Conservation (phyloP, 176 grass and related monocot genomes). For the Guadua angustifolia region DNA sequence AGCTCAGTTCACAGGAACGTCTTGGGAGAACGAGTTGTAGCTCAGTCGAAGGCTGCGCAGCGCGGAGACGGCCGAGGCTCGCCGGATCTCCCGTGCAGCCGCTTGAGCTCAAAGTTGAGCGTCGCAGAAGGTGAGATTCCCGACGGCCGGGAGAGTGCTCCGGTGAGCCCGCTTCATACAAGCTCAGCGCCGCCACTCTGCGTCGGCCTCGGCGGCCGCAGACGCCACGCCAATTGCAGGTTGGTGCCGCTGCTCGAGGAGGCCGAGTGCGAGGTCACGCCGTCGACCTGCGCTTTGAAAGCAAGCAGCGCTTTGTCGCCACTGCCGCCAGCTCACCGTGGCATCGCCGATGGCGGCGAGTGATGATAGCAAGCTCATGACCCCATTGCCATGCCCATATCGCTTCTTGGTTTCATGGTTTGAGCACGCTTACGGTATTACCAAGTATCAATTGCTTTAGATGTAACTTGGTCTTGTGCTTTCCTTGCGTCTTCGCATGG, state of each 20-base stretch:
- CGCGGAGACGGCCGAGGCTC: not conserved
- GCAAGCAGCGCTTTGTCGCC: not conserved
- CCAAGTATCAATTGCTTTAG: no score
- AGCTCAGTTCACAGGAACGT: not conserved
- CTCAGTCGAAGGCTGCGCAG: conserved; percentile 23
- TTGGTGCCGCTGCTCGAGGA: not conserved
- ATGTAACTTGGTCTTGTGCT: no score
- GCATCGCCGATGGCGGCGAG: not conserved
- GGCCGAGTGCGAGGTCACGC: not conserved
- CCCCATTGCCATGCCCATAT: not conserved
- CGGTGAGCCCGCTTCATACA: not conserved
- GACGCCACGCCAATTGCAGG: conserved; percentile 1
- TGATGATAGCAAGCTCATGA: not conserved
- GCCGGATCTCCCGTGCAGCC: not conserved
- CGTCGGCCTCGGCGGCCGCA: not conserved
- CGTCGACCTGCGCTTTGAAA: not conserved
- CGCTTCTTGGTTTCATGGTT: not conserved
- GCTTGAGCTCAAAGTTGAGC: not conserved
- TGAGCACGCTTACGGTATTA: not conserved
- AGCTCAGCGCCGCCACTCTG: conserved; percentile 3
- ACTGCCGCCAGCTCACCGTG: no score
- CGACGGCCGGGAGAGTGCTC: conserved; percentile 1
- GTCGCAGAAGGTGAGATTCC: not conserved
- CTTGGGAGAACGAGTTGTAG: conserved; percentile 9
- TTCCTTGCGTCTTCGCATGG: no score